Evolutionary conservation across 257 asterid genomes (phyloP), one percentile per base, ranked within the genome.

Genomic region (Solanum clarkiae): DNA sequence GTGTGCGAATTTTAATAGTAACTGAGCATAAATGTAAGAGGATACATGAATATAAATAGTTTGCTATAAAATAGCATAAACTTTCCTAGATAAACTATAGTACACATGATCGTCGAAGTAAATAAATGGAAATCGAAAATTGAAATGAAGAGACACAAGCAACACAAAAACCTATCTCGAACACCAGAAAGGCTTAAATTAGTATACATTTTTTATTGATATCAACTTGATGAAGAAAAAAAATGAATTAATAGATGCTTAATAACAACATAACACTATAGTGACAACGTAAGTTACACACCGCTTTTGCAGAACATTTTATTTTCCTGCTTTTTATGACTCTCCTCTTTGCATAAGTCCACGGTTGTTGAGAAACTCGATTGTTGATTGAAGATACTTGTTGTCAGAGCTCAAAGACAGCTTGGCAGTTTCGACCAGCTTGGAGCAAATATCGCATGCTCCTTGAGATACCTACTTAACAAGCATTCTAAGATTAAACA

Each of bases 361-460:
- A 45, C 70, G 66, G 29, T 82, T 60, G 12, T 87, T 85, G 82
- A 94, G 86, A 65, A 91, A 88, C 85, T 77, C 91, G 59, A 90
- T 80, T 47, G 97, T 89, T 68, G 96, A 92, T 66, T 84, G 88
- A 82, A 94, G 88, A 87, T 94, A 90, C 85, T 84, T 90, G 88
- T 93, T 90, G 16, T 87, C 87, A 32, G 91, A 86, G 72, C 89
- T 83, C 91, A 88, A 85, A 87, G 96, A 89, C 10, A 92, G 88
- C 92, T 89, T 89, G 80, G 95, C 97, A 84, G 92, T 93, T 86
- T 89, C 93, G 86, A 95, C 70, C 92, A 95, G 88, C 86, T 88
- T 86, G 87, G 92, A 87, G 90, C 95, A 93, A 57, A 81, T 81
- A 82, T 86, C 89, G 60, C 77, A 82, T 16, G 90, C 53, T 83